Evolutionary conservation across 305 asterid genomes (phyloP).

Genomic region (Rubia tinctorum): DNA sequence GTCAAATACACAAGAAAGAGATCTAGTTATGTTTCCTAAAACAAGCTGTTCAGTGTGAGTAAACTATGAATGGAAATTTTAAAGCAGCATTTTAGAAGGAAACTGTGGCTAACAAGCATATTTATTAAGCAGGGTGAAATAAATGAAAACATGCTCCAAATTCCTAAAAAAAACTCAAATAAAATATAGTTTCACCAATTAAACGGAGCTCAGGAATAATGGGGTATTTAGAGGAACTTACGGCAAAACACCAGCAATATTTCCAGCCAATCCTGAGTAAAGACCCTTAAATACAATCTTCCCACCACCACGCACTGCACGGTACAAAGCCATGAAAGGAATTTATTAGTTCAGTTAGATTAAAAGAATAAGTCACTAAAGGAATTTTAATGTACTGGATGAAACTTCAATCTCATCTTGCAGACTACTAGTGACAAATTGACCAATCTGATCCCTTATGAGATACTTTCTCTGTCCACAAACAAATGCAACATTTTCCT

Average conservation of each 20-base stretch:
- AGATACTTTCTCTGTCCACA: not conserved
- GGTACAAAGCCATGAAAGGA: slow-evolving; percentile 24
- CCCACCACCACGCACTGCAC: slow-evolving; percentile 69
- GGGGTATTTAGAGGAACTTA: slow-evolving; percentile 29
- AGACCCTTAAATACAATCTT: slow-evolving; percentile 57
- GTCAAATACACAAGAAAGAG: not conserved
- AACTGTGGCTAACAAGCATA: not conserved
- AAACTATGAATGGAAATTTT: not conserved
- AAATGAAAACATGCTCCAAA: not conserved
- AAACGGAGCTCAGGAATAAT: slow-evolving; percentile 6
- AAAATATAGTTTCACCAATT: slow-evolving; percentile 4
- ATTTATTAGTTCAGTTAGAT: not conserved
- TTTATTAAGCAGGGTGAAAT: slow-evolving; percentile 4
- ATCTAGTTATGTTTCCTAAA: not conserved
- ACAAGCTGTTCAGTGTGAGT: not conserved
- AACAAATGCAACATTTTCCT: not conserved
- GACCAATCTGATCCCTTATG: not conserved
- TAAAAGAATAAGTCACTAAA: not conserved
- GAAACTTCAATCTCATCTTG: not conserved
- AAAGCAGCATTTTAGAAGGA: not conserved
- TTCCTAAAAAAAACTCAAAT: not conserved
- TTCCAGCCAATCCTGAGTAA: slow-evolving; percentile 72
- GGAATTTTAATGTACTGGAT: not conserved
- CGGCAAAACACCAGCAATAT: slow-evolving; percentile 73
- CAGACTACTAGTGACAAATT: not conserved